A percentile compares a stretch with the other conserved stretches of the same genome.
phyloP scores from a whole-genome alignment of 2,329 filamentous ascomycete species.

The Exophiala xenobiotica region DNA sequence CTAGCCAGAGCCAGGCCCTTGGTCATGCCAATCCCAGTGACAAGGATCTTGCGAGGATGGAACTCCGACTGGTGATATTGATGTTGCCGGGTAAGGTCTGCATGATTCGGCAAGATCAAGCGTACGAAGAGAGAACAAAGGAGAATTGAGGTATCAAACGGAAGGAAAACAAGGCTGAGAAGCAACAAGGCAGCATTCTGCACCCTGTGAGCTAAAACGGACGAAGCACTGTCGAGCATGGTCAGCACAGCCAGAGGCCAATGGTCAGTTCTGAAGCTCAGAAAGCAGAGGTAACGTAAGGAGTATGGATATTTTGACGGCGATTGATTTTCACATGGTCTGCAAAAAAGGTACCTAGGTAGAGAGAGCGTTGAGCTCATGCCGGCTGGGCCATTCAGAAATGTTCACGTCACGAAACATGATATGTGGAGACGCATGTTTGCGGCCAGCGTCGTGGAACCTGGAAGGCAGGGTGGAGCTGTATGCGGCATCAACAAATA shows the following conservation, averaged over 20 bases:
- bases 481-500: too few species aligned
- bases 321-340: not conserved
- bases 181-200: slow-evolving; percentile 51
- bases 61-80: slow-evolving; percentile 38
- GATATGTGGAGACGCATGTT: too few species aligned
- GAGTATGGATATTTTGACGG: too few species aligned
- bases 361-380: not conserved
- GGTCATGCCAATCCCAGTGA: slow-evolving; percentile 71
- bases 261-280: not conserved
- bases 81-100: slow-evolving; percentile 29
- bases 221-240: slow-evolving; percentile 39
- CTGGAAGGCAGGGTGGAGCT: too few species aligned
- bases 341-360: not conserved
- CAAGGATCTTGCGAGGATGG: slow-evolving; percentile 58
- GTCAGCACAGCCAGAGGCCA: slow-evolving; percentile 14
- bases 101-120: slow-evolving; percentile 33
- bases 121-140: slow-evolving; percentile 37
- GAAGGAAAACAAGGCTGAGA: slow-evolving; percentile 46
- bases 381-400: not conserved
- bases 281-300: not conserved
- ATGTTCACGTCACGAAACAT: slow-evolving; percentile 17
- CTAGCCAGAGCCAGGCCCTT: slow-evolving; percentile 69
- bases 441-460: too few species aligned
- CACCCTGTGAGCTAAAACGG: slow-evolving; percentile 41
- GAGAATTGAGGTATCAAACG: slow-evolving; percentile 50